Evolutionary conservation across 2,329 filamentous ascomycete species (phyloP), one percentile per base, ranked within the genome.

Genomic region (Penicillium aurantiogriseum): DNA sequence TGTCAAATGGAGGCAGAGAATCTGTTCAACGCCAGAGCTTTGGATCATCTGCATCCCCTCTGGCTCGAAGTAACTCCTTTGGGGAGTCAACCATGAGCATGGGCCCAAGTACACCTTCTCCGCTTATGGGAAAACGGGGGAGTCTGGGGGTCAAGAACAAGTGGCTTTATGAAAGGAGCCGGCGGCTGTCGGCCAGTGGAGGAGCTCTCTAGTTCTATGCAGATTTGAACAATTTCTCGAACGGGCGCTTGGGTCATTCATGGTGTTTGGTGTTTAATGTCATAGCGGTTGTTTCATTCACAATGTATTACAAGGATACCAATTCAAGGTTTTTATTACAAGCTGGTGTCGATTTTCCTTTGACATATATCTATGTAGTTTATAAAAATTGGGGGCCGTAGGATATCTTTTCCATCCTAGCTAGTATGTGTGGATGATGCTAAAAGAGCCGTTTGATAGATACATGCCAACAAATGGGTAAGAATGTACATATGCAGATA

Each of bases 151-250:
- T 97, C 70, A 97, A 93, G 75, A 96, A 87, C 78, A 96, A 94
- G 77, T 97, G 93, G 93, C 76, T 97, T 59, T 97, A 96, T 71
- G 91, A 97, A 75, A 90, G 87, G 76, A 88, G 89, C 51, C 68
- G 73, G 43, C 68, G 71, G 29, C 62, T 75, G 25, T 77, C 74
- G 36, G 67, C 74, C 13, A 74, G 72, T 59, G 74, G 73, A 52
- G 72, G 73, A 35, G 64, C 71, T 55, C 65, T 73, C 61, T 74
- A 56, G 69, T 51, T 56, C 40, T 45, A 58, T 54, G 29, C 33
- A 40, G 56, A 31, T 58, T 39, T 54, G 50, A 36, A 56, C 46
- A 56, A 53, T 57, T 47, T 57, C 33, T n/a, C 36, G 35, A 50
- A 54, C 49, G 19, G 48, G 59, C 52, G 57, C 54, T 54, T 42